Evolutionary conservation across 148 eudicot species (phyloP).

Genomic region (Euryodendron excelsum): DNA sequence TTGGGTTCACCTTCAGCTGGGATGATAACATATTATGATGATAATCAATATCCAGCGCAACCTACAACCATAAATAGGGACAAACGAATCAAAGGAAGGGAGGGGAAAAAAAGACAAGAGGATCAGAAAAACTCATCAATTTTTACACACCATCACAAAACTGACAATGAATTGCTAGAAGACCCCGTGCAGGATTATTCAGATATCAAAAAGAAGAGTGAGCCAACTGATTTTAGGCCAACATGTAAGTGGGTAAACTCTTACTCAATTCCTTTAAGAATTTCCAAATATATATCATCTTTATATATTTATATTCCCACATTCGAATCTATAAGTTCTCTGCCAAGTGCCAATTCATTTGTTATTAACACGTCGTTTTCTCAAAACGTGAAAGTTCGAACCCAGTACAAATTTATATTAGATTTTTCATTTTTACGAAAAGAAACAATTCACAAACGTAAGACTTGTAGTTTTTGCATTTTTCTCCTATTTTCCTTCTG

Average conservation of each 20-base stretch:
- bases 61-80: constrained; percentile 36
- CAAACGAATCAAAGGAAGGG: not conserved
- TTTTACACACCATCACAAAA: not conserved
- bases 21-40: constrained; percentile 89
- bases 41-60: constrained; percentile 94
- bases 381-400: not conserved
- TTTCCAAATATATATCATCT: not conserved
- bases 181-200: not conserved
- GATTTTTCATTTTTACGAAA: not conserved
- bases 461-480: not conserved
- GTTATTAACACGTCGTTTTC: not conserved
- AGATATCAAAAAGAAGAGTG: not conserved
- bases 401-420: not conserved
- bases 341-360: not conserved
- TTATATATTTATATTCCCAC: not conserved
- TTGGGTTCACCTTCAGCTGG: constrained; percentile 94
- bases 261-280: not conserved
- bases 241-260: not conserved
- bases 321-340: not conserved
- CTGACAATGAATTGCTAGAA: not conserved
- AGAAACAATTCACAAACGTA: not conserved
- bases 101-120: too few species aligned
- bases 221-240: not conserved
- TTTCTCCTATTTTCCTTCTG: not conserved
- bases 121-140: not conserved